Conservation (phyloP, 2,329 filamentous ascomycete species). For the Cladosporium sp. region DNA sequence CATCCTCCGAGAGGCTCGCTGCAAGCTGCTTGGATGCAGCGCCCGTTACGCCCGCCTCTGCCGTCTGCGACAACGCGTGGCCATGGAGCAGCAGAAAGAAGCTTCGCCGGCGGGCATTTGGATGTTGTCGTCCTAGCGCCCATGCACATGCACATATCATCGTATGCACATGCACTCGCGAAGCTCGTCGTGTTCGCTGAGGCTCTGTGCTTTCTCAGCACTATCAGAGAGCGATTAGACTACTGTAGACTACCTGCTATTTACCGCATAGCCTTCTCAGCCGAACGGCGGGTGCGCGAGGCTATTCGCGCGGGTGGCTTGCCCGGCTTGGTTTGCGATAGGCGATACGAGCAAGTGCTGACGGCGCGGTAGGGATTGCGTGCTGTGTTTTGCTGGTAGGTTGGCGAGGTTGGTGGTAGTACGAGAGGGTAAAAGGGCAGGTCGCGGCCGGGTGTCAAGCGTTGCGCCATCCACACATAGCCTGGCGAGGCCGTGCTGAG, state of each 20-base stretch:
- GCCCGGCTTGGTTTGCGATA: neutral
- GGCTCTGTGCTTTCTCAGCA: slow-evolving; percentile 5
- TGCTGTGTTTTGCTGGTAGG: neutral
- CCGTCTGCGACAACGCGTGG: slow-evolving; percentile 9
- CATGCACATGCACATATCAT: neutral
- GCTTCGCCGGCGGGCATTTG: neutral
- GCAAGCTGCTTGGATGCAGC: neutral
- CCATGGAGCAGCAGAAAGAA: neutral
- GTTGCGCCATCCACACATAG: neutral
- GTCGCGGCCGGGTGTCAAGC: too few species aligned
- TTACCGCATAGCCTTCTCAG: neutral
- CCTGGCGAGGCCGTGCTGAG: neutral
- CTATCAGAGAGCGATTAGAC: neutral
- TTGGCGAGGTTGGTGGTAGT: neutral
- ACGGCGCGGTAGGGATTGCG: neutral
- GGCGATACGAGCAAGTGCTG: slow-evolving; percentile 2
- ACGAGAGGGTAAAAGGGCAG: neutral
- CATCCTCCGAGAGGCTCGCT: neutral
- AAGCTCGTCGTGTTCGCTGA: neutral
- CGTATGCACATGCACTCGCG: neutral
- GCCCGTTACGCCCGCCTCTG: neutral
- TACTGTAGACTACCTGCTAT: neutral
- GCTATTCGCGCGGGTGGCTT: slow-evolving; percentile 2
- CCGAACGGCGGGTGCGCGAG: neutral
- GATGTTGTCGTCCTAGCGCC: neutral